Base-by-base conservation (phyloP, 352 stramenopile genomes). In the Pythium sp. region DNA sequence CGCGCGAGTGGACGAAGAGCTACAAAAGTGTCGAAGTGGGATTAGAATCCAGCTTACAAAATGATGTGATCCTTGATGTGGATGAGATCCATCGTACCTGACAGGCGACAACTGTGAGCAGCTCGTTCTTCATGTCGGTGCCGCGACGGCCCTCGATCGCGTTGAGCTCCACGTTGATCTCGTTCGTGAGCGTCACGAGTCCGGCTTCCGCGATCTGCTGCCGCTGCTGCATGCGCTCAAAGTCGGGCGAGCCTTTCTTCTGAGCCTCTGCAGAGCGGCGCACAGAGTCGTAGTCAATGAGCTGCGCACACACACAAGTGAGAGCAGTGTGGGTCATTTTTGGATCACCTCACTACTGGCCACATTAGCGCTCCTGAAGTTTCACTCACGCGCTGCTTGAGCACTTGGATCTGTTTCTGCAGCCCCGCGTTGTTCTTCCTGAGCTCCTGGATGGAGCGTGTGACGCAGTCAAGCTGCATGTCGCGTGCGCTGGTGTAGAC, bases 261-360 rank as follows among this genome's bases (percentile, higher is more conserved):
- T 92, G 79, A 14, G 67, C 70, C 62, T 92, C 84, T 36, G 81
- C 76, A 30, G 80, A 84, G 18, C 85, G 85, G 11, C 85, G 81
- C n/a, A 87, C 76, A 22, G 81, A 87, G 59, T 93, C 82, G 58
- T 91, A 88, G 53, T 93, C 83, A n/a, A 79, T 78, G 38, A 92
- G 71, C 82, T 93, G 62, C 8, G 11, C 53, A 20, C 12, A 54
- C 7, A 18, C 11, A 26, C 22, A 49, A 20, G 11, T 22, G 15
- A 65, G 26, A 55, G 9, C 2, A 22, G 30, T 12, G 32, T 60
- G 15, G 26, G 14, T 7, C 28, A 58, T 41, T 28, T 28, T 28
- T n/a, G n/a, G 20, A 55, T 28, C 47, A 6, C 26, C 47, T 55
- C 41, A 22, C 41, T n/a, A 2, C 18, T 43, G 5, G 15, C 5